phyloP scores from a whole-genome alignment of 768 basidiomycete genomes.

The Rhizopogon salebrosus region DNA sequence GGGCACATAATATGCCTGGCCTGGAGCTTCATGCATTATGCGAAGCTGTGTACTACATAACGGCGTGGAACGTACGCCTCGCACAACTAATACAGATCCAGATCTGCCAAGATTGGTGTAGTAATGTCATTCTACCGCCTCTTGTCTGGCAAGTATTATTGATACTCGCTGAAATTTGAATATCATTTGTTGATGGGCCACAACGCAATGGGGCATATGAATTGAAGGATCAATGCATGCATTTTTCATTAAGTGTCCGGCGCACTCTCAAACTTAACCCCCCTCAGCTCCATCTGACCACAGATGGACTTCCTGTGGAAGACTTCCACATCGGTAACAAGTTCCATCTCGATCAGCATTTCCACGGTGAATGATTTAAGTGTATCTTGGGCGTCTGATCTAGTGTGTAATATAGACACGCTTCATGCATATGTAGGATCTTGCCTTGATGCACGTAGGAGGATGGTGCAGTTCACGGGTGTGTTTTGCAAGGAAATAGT shows the following conservation, averaged over 20 bases:
- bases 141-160: background rate
- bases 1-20: slow-evolving; percentile 2
- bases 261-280: background rate
- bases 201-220: background rate
- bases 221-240: background rate
- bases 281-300: background rate
- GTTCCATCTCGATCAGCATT: slow-evolving; percentile 1
- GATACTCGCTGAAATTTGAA: background rate
- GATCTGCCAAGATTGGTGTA: background rate
- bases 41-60: slow-evolving; percentile 2
- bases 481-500: background rate
- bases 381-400: background rate
- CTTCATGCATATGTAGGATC: background rate
- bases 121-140: background rate
- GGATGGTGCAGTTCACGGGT: background rate
- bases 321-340: background rate
- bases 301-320: background rate
- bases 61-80: background rate
- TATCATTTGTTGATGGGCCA: background rate
- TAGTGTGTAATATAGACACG: background rate
- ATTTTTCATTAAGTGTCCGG: background rate
- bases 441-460: background rate
- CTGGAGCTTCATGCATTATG: background rate
- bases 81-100: slow-evolving; percentile 1
- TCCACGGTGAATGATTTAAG: slow-evolving; percentile 1